These are phyloP conservation scores for Debaryomyces hansenii DNA, from an alignment of 805 yeast species.

Conservation along the genomic window DNA sequence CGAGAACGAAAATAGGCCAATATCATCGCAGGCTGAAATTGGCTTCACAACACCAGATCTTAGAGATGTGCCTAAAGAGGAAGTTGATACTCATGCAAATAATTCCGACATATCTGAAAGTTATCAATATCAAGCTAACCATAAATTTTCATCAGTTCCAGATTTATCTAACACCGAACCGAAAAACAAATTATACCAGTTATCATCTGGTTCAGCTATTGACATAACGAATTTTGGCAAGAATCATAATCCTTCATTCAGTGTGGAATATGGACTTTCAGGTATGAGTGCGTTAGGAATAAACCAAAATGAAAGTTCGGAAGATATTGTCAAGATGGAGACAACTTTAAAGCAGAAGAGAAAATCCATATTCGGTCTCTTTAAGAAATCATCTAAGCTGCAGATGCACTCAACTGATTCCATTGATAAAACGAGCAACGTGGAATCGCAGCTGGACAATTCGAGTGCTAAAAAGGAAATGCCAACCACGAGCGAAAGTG, in stretches of 20 bases:
- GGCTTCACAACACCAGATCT: slow-evolving; percentile 2
- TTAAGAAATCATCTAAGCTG: slow-evolving; percentile 26
- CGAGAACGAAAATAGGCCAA: slow-evolving; percentile 15
- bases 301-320: not conserved
- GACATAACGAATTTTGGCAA: slow-evolving; percentile 43
- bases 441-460: not conserved
- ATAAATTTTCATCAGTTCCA: slow-evolving; percentile 15
- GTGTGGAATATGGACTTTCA: slow-evolving; percentile 11
- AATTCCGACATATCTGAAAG: slow-evolving; percentile 1
- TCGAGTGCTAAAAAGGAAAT: not conserved
- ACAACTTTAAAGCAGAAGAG: slow-evolving; percentile 14
- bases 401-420: not conserved
- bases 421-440: not conserved
- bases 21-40: slow-evolving; percentile 21
- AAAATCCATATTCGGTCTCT: slow-evolving; percentile 35
- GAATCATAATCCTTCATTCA: slow-evolving; percentile 37
- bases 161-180: slow-evolving; percentile 9
- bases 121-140: slow-evolving; percentile 1
- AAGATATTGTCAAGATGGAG: not conserved
- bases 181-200: slow-evolving; percentile 11
- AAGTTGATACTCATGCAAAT: not conserved
- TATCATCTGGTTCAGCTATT: slow-evolving; percentile 35
- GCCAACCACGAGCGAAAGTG: not conserved
- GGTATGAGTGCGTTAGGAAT: not conserved
- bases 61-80: slow-evolving; percentile 4